A percentile compares a stretch with the other conserved stretches of the same genome.
These are phyloP conservation scores for Arthrobotrys megalospora DNA, from an alignment of 2,329 filamentous ascomycete species.

Conservation along the genomic window DNA sequence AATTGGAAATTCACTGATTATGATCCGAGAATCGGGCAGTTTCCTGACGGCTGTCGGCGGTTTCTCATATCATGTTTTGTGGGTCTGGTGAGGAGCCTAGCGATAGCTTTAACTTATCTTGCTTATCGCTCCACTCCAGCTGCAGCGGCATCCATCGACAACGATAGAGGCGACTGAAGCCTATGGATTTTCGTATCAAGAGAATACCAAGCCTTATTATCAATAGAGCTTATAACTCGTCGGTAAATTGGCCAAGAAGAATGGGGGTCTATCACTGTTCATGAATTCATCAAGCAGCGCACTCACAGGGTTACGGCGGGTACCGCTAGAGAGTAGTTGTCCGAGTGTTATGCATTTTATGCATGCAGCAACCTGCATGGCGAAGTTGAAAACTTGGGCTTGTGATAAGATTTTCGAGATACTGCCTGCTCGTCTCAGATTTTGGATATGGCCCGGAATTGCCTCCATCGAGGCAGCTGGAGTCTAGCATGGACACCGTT, in stretches of 20 bases:
- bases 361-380: slow-evolving; percentile 19
- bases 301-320: slow-evolving; percentile 47
- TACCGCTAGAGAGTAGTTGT: slow-evolving; percentile 21
- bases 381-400: slow-evolving; percentile 9
- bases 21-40: slow-evolving; percentile 36
- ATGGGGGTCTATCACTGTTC: slow-evolving; percentile 20
- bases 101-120: slow-evolving; percentile 30
- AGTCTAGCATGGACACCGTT: slow-evolving; percentile 16
- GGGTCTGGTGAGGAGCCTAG: slow-evolving; percentile 13
- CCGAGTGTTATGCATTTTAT: slow-evolving; percentile 25
- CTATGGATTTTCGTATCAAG: slow-evolving; percentile 38
- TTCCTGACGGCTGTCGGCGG: slow-evolving; percentile 39
- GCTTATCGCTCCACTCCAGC: slow-evolving; percentile 36
- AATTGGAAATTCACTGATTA: slow-evolving; percentile 19
- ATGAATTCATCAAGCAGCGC: background rate
- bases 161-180: slow-evolving; percentile 16
- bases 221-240: slow-evolving; percentile 35
- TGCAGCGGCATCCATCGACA: slow-evolving; percentile 23
- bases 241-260: slow-evolving; percentile 4
- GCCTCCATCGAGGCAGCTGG: slow-evolving; percentile 18
- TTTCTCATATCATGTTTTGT: slow-evolving; percentile 31
- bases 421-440: background rate
- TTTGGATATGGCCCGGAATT: slow-evolving; percentile 4
- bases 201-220: slow-evolving; percentile 42
- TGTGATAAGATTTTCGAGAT: slow-evolving; percentile 22